Evolutionary conservation across 2,329 filamentous ascomycete species (phyloP), one percentile per base, ranked within the genome.

Genomic region (Sclerotinia spermophila): DNA sequence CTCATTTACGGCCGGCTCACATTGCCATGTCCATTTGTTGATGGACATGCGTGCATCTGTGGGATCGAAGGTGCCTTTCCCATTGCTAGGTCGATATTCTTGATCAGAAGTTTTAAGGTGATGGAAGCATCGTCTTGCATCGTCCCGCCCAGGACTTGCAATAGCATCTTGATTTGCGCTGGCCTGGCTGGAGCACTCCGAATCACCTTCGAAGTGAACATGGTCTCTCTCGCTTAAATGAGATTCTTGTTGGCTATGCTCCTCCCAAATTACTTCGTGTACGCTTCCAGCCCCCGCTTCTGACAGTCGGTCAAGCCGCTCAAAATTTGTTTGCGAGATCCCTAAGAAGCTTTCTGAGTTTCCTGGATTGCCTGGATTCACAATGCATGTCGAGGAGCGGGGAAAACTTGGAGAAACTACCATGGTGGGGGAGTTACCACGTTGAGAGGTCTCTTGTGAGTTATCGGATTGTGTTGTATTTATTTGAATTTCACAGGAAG

Each of bases 221-320:
- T 72, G 58, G 21, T 72, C 72, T 33, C 73, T 71, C 2, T 71
- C 71, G 8, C 68, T 69, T 7, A 72, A 13, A 24, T 60, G 69
- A 42, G 71, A 70, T 35, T 56, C 64, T 1, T 68, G 66, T 17
- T 67, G 72, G 11, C 38, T 59, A 19, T 53, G 64, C 27, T 68
- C 73, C 59, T 77, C 64, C 76, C 76, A 78, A 19, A 78, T 73
- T 10, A 77, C 70, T 66, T 78, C 76, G 60, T 77, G 73, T 13
- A 73, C 53, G 64, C 72, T 77, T 55, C 67, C 59, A 11, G 74
- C 68, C 21, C 53, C 38, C 0, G 45, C 3, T 21, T 56, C 51
- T 24, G 68, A 68, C 11, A 42, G 40, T 51, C 55, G 42, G n/a
- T 30, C 40, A 53, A 30, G 24, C 35, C n/a, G 15, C 5, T 33